Base-by-base conservation (phyloP, 306 rosid species). In the Mimosa pudica region DNA sequence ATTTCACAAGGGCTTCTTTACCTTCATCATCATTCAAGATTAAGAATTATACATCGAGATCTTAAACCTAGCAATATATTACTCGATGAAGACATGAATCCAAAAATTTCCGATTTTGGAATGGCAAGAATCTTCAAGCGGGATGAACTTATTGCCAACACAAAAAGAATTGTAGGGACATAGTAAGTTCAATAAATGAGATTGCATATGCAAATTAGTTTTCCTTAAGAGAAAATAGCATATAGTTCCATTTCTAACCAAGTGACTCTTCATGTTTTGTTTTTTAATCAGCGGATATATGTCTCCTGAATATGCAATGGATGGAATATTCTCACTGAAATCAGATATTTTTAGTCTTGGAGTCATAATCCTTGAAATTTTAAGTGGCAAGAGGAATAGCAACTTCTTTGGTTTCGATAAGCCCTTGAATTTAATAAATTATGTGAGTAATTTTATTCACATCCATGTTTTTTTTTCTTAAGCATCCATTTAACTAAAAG, bases 11-110 rank as follows among this genome's bases (percentile, higher is more conserved):
- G 82, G n/a, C 24, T 70, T 42, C 47, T 70, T 9, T 80, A 65
- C 48, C 77, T 65, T 10, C 79, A 80, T 48, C 58, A 80, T 2
- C 46, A 52, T 64, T 73, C 79, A 11, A 63, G 69, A 1, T 63
- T 63, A 33, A 63, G 4, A 76, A 62, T 80, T 0, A 76, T 84
- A 30, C 81, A 84, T 6, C 76, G 68, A 14, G 82, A 80, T 60
- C 11, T 84, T n/a, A 84, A 80, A 73, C 71, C 61, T 0, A 64
- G 81, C 63, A 84, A 84, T 36, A 84, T 84, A 44, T 81, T 80
- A 1, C 79, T 84, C 11, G 83, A 83, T 60, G 55, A 52, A 35
- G 46, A 74, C 17, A 74, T 85, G 83, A 61, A 42, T 4, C 83
- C 85, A 3, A 81, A 85, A 57, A 74, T 74, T 24, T 81, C 78